phyloP scores from a whole-genome alignment of 202 grass and related monocot species.

The Musa balbisiana region DNA sequence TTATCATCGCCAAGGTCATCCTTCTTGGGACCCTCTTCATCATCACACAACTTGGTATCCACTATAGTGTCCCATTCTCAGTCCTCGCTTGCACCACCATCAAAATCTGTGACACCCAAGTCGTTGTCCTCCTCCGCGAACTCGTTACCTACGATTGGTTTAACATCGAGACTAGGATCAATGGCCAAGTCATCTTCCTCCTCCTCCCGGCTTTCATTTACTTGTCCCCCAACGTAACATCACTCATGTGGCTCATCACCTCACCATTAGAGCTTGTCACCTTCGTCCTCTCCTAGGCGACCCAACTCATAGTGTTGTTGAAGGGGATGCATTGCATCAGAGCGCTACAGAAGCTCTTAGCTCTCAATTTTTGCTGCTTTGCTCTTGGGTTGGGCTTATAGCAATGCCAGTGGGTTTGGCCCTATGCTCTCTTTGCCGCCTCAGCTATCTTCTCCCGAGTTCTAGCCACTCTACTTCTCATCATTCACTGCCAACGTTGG shows the following conservation, averaged over 20 bases:
- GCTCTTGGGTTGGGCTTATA: too few species aligned
- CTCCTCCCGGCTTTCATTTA: conserved; percentile 20
- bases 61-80: conserved; percentile 15
- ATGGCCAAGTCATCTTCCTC: conserved; percentile 27
- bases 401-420: too few species aligned
- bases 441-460: too few species aligned
- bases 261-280: conserved; percentile 33
- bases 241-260: conserved; percentile 25
- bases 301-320: too few species aligned
- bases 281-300: too few species aligned
- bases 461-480: too few species aligned
- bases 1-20: conserved; percentile 1
- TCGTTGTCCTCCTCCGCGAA: conserved; percentile 14
- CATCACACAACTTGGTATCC: neutral
- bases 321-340: too few species aligned
- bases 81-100: conserved; percentile 1
- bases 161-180: conserved; percentile 35
- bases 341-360: too few species aligned
- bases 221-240: conserved; percentile 3
- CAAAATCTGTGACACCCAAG: neutral
- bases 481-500: too few species aligned
- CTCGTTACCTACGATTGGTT: conserved; percentile 38
- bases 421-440: too few species aligned
- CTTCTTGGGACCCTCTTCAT: neutral
- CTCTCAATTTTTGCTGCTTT: too few species aligned